Conservation (phyloP, 2,329 filamentous ascomycete genomes). For the Fusarium graminum region DNA sequence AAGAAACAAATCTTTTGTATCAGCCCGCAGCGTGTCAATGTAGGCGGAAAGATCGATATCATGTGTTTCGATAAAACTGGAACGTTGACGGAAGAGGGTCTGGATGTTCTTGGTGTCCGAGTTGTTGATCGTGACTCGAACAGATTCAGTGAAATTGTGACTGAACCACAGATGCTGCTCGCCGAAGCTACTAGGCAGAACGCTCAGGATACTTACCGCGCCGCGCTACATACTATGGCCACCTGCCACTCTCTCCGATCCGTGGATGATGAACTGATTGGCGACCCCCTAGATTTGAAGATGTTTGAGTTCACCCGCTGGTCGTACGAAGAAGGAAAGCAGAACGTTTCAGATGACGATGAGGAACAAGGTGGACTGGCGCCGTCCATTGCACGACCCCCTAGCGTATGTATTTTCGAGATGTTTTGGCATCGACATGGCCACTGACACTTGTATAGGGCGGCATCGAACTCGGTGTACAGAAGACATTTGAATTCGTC, state of each 20-base stretch:
- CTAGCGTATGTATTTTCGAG: conserved; percentile 65
- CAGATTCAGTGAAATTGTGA: conserved; percentile 81
- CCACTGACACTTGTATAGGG: conserved; percentile 50
- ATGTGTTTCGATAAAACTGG: conserved; percentile 99
- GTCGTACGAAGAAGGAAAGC: conserved; percentile 89
- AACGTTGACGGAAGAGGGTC: conserved; percentile 95
- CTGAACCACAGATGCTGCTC: conserved; percentile 72
- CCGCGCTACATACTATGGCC: conserved; percentile 92
- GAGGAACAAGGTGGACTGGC: conserved; percentile 82
- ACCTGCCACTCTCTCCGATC: conserved; percentile 93
- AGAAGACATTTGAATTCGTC: conserved; percentile 94
- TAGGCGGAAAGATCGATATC: conserved; percentile 94
- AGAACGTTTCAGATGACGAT: conserved; percentile 73
- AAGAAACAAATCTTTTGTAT: conserved; percentile 96
- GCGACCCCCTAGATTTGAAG: conserved; percentile 94
- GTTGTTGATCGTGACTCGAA: conserved; percentile 74
- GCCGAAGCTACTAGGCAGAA: conserved; percentile 52
- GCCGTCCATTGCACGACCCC: conserved; percentile 90
- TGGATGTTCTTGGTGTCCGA: conserved; percentile 91
- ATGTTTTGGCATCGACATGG: too few species aligned
- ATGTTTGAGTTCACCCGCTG: conserved; percentile 99
- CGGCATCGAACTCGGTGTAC: conserved; percentile 86
- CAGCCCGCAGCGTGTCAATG: conserved; percentile 95
- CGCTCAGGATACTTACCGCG: conserved; percentile 58
- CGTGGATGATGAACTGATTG: conserved; percentile 89